Conservation (phyloP, 176 grass and related monocot genomes). For the Bothriochloa decipiens region DNA sequence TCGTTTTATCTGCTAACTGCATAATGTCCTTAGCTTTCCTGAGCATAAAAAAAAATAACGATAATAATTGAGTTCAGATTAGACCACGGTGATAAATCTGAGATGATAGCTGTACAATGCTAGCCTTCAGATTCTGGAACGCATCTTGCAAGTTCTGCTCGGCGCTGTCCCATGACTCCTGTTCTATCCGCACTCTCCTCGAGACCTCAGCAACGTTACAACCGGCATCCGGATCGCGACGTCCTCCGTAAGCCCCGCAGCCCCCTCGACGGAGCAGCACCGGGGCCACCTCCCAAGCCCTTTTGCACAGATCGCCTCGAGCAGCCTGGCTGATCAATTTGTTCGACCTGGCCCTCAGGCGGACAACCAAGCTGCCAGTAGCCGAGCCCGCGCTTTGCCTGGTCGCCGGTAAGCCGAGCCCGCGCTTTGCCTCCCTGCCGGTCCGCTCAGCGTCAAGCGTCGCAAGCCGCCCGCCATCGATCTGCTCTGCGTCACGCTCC, state of each 20-base stretch:
- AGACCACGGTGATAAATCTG: conserved; percentile 5
- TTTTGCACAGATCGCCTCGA: conserved; percentile 79
- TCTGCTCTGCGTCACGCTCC: too few species aligned
- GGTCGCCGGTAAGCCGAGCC: too few species aligned
- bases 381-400: too few species aligned
- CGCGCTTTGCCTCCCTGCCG: too few species aligned
- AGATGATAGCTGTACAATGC: neutral
- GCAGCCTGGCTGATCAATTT: too few species aligned
- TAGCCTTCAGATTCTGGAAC: conserved; percentile 97
- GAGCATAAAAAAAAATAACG: conserved; percentile 24
- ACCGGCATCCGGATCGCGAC: conserved; percentile 66
- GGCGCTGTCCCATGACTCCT: conserved; percentile 90
- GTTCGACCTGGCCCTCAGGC: too few species aligned
- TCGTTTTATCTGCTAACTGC: conserved; percentile 92
- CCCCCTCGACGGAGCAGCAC: conserved; percentile 40
- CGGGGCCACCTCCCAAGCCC: conserved; percentile 68
- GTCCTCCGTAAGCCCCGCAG: conserved; percentile 42
- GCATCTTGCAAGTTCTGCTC: conserved; percentile 95
- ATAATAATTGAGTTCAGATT: conserved; percentile 17
- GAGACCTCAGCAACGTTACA: conserved; percentile 86
- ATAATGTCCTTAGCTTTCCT: conserved; percentile 99
- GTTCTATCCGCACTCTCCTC: conserved; percentile 91
- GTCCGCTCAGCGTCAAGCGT: too few species aligned
- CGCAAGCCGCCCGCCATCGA: too few species aligned
- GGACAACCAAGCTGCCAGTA: too few species aligned